Base-by-base conservation (phyloP, 352 stramenopile genomes). In the Phytophthora sansomeana region DNA sequence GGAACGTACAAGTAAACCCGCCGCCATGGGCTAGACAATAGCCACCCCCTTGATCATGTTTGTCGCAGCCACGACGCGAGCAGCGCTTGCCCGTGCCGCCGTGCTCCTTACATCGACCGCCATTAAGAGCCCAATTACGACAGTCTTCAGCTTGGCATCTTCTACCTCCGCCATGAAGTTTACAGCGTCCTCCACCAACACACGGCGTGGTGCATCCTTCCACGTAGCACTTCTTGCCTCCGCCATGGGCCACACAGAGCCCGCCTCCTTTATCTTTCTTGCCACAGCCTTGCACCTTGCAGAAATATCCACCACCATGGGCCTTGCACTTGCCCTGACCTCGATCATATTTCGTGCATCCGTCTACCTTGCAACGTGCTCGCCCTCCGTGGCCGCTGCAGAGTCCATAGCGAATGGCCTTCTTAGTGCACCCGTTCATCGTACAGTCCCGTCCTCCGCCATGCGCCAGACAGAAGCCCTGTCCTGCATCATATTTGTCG, bases 221-320 rank as follows among this genome's bases (percentile, higher is more conserved):
- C 8, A 91, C 69, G 35, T 79, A 96, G 58, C 87, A 96, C 50
- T 92, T 91, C 51, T 93, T 94, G 24, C 89, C 89, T 6, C 89
- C 89, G 6, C 89, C 89, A 54, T 95, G 89, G 7, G 77, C 63
- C 21, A 83, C 86, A 61, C 89, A 96, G 21, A 89, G 80, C 14
- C 89, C 89, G 5, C 88, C 87, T 19, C 89, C 89, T 51, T 92
- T 90, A 58, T 96, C 87, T 46, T 93, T 92, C 74, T 96, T 96
- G 19, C 54, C 65, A 58, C 89, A 96, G 5, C 81, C 86, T 5
- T 87, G 72, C 5, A 81, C 55, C 50, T 93, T 93, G 57, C 89
- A 96, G 33, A 83, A 85, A 58, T 95, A 93, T 13, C 87, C 87
- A 4, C 87, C 87, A n/a, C 87, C 87, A 50, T 95, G 87, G 10